These are phyloP conservation scores for Lodderomyces metapsilosis DNA, from an alignment of 1,139 yeast species.

Conservation along the genomic window DNA sequence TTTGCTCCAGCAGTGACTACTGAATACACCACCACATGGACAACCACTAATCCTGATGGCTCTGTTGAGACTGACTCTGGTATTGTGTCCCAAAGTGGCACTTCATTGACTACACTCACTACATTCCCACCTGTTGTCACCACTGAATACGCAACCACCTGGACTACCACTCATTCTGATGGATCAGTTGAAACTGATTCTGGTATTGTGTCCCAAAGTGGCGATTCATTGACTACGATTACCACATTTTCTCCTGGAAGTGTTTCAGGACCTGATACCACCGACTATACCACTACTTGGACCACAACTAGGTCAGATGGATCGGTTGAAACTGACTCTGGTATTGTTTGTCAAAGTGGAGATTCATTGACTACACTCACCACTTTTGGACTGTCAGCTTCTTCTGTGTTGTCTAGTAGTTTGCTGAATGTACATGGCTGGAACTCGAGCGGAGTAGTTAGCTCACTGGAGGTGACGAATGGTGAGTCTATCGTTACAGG, in stretches of 20 bases:
- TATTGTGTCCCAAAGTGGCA: conserved; percentile 13
- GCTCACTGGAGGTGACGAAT: too few species aligned
- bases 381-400: too few species aligned
- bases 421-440: too few species aligned
- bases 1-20: background rate
- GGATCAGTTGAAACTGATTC: conserved; percentile 14
- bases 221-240: too few species aligned
- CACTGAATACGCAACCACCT: conserved; percentile 11
- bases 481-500: too few species aligned
- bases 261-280: too few species aligned
- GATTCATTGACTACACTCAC: too few species aligned
- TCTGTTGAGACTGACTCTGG: conserved; percentile 14
- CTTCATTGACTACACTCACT: conserved; percentile 7
- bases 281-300: conserved; percentile 10
- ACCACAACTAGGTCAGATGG: conserved; percentile 19
- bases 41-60: conserved; percentile 7
- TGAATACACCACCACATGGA: conserved; percentile 8
- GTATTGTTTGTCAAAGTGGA: conserved; percentile 15
- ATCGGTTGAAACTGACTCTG: conserved; percentile 15
- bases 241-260: too few species aligned
- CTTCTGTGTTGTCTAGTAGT: too few species aligned
- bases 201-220: conserved; percentile 9
- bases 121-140: conserved; percentile 2
- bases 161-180: conserved; percentile 18
- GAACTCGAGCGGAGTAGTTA: too few species aligned